phyloP scores from a whole-genome alignment of 2,329 filamentous ascomycete genomes.

The Arthrobotrys musiformis region DNA sequence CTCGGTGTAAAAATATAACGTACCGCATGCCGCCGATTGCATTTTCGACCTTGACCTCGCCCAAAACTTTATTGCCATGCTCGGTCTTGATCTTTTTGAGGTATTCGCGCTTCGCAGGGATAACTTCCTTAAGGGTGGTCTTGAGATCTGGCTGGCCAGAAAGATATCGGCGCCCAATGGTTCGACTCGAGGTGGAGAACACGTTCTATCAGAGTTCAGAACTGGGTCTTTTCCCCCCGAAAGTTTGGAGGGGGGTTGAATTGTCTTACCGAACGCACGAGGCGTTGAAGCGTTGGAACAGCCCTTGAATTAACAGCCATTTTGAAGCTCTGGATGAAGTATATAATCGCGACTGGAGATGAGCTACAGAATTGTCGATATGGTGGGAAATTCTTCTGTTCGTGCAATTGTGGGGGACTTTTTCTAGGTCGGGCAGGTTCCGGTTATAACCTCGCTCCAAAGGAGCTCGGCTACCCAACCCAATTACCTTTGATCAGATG shows the following conservation, averaged over 20 bases:
- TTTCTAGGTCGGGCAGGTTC: conserved; percentile 29
- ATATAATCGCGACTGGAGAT: neutral
- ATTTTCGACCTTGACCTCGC: conserved; percentile 93
- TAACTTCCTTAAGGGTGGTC: conserved; percentile 80
- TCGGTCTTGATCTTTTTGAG: conserved; percentile 88
- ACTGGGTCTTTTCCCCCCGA: neutral
- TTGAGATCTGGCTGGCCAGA: conserved; percentile 89
- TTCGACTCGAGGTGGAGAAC: conserved; percentile 22
- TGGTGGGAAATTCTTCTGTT: conserved; percentile 4
- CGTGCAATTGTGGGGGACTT: neutral
- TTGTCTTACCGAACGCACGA: conserved; percentile 23
- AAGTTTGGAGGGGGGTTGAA: neutral
- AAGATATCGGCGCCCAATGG: conserved; percentile 60
- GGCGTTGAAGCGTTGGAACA: conserved; percentile 33
- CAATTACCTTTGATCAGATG: neutral
- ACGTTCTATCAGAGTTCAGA: conserved; percentile 23
- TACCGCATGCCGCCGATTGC: conserved; percentile 93
- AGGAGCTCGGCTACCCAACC: conserved; percentile 1
- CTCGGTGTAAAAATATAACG: neutral
- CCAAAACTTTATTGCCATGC: conserved; percentile 81
- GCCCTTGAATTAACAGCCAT: conserved; percentile 50
- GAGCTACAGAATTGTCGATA: neutral
- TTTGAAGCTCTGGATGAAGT: conserved; percentile 2
- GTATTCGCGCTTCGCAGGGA: conserved; percentile 92
- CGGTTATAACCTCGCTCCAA: conserved; percentile 28